These are phyloP conservation scores for Suhomyces faveliae DNA, from an alignment of 805 yeast species.

Conservation along the genomic window DNA sequence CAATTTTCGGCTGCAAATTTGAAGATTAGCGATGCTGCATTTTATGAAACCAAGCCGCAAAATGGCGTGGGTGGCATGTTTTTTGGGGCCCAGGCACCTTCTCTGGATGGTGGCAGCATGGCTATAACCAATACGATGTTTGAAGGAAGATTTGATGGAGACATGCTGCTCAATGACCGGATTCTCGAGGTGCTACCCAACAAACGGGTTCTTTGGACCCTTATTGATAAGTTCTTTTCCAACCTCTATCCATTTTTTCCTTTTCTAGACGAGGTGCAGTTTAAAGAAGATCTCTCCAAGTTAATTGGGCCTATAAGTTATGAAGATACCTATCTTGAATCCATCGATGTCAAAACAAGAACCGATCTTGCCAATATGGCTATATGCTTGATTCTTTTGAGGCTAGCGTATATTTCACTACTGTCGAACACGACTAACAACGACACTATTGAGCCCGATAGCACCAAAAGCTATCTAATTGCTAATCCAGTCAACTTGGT, in stretches of 20 bases:
- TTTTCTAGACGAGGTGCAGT: slow-evolving; percentile 57
- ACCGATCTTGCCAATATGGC: slow-evolving; percentile 36
- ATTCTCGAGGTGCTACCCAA: slow-evolving; percentile 49
- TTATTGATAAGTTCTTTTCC: slow-evolving; percentile 58
- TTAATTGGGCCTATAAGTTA: slow-evolving; percentile 41
- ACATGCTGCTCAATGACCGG: slow-evolving; percentile 40
- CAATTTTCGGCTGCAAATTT: neutral
- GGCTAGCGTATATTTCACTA: slow-evolving; percentile 34
- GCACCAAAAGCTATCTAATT: slow-evolving; percentile 17
- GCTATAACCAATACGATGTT: slow-evolving; percentile 6
- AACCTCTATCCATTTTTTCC: slow-evolving; percentile 65
- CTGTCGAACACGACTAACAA: slow-evolving; percentile 33
- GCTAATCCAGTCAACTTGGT: slow-evolving; percentile 22
- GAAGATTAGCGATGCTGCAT: slow-evolving; percentile 31
- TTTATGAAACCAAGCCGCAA: neutral
- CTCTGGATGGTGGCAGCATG: neutral
- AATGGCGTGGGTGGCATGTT: neutral
- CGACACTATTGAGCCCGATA: slow-evolving; percentile 21
- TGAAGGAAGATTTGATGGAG: slow-evolving; percentile 29
- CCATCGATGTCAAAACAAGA: slow-evolving; percentile 27
- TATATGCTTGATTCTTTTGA: slow-evolving; percentile 28
- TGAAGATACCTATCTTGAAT: slow-evolving; percentile 19
- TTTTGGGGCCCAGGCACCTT: neutral
- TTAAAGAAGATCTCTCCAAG: slow-evolving; percentile 41
- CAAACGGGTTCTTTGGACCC: slow-evolving; percentile 52